Evolutionary conservation across 2,329 filamentous ascomycete species (phyloP).

Genomic region (Cladosporium halotolerans): DNA sequence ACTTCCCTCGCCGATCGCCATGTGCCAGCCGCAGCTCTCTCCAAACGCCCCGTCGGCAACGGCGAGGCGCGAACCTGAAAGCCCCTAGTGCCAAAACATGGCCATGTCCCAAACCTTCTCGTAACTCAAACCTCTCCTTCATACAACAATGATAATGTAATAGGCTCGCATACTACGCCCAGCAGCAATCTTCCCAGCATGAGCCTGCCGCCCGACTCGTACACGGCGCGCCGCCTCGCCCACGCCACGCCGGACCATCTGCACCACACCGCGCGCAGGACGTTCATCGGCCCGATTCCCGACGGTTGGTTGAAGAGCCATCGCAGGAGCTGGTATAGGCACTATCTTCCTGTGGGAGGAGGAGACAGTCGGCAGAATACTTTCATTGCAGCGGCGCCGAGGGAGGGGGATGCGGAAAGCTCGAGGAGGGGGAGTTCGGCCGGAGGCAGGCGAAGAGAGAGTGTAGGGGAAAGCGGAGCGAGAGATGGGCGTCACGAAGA

Average conservation of each 20-base stretch:
- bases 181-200: background rate
- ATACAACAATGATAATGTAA: background rate
- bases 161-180: background rate
- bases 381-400: slow-evolving; percentile 24
- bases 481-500: background rate
- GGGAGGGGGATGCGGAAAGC: background rate
- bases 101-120: background rate
- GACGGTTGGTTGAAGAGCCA: slow-evolving; percentile 59
- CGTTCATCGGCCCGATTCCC: slow-evolving; percentile 61
- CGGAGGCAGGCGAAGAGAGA: background rate
- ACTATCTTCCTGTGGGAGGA: slow-evolving; percentile 37
- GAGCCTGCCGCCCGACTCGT: slow-evolving; percentile 24
- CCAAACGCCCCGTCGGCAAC: no score
- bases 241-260: slow-evolving; percentile 58
- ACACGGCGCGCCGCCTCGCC: slow-evolving; percentile 39
- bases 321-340: slow-evolving; percentile 57
- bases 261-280: slow-evolving; percentile 54
- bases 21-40: background rate
- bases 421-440: background rate
- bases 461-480: background rate
- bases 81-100: background rate
- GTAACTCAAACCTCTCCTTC: background rate
- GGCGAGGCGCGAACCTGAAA: background rate
- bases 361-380: slow-evolving; percentile 14
- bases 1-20: background rate